phyloP scores from a whole-genome alignment of 2,329 filamentous ascomycete genomes.

The Didymella exigua region DNA sequence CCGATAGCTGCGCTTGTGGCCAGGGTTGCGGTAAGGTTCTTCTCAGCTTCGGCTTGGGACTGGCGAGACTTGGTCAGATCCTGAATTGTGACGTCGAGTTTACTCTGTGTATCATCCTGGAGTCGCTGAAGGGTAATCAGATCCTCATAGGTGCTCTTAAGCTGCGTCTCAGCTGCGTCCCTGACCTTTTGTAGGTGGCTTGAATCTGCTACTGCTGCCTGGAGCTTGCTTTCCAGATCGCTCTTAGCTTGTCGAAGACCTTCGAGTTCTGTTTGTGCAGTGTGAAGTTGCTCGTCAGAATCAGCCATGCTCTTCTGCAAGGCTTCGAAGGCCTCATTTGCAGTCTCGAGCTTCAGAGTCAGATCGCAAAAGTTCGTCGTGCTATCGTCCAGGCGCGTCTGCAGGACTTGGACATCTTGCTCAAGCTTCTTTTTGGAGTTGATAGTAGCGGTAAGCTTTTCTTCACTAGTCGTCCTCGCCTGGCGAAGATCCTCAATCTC shows the following conservation, averaged over 20 bases:
- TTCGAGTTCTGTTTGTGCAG: constrained; percentile 26
- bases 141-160: background rate
- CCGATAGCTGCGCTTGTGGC: constrained; percentile 23
- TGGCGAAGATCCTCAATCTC: constrained; percentile 23
- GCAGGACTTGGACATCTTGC: background rate
- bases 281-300: constrained; percentile 12
- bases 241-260: constrained; percentile 22
- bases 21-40: constrained; percentile 13
- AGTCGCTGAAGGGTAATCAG: background rate
- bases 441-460: background rate
- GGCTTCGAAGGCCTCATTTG: background rate
- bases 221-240: constrained; percentile 5
- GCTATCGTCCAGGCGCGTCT: background rate
- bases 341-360: background rate
- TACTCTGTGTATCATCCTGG: background rate
- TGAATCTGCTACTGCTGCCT: background rate
- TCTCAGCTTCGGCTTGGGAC: background rate
- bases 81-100: background rate
- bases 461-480: constrained; percentile 16
- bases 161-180: background rate
- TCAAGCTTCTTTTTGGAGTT: background rate
- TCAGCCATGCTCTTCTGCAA: constrained; percentile 16
- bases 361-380: background rate
- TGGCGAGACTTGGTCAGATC: background rate
- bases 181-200: background rate